Base-by-base conservation (phyloP, 805 yeast species). In the Kodamaea kakaduensis region DNA sequence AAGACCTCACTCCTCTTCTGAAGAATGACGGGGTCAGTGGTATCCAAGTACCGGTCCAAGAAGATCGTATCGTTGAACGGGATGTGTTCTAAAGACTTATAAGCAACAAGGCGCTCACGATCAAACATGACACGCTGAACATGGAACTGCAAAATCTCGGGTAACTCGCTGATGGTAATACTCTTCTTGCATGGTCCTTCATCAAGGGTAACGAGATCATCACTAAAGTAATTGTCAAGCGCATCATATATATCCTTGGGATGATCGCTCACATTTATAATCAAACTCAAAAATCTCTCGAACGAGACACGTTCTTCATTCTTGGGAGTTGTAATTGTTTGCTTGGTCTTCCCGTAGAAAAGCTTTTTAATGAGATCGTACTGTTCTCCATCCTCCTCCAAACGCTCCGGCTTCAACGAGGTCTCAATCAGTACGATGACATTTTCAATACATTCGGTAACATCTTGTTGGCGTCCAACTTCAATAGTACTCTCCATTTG, bases 381-480 rank as follows among this genome's bases (percentile, higher is more conserved):
- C 52, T 90, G 97, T 54, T 90, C 97, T 15, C 77, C 73, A 48
- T 88, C 89, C 4, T 55, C 58, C 33, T 84, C 94, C 31, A 81
- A 51, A 1, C 58, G 56, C 10, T 67, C 68, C 0, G 96, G 94
- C 33, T 73, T 78, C 38, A 84, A 69, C 0, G 96, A 94, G 17
- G 95, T 85, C 54, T 90, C 97, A 23, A 93, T 64, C 56, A 90
- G 97, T 44, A 82, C 84, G 9, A 89, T 68, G 6, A 93, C 97
- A 56, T 93, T 93, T 37, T 89, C 95, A 51, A 90, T 88, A 58
- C 97, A 90, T 55, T 93, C 98, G 0, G 97, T 88, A 13, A 93
- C 97, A 64, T 93, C 98, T 56, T 93, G 98, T 55, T 93, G 98
- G 45, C 95, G 70, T 2, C 96, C 95, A 51, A 81, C 68, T 51